A percentile compares a stretch with the other conserved stretches of the same genome.
These are phyloP conservation scores for Rhamnella rubrinervis DNA, from an alignment of 331 rosid species.

Conservation along the genomic window DNA sequence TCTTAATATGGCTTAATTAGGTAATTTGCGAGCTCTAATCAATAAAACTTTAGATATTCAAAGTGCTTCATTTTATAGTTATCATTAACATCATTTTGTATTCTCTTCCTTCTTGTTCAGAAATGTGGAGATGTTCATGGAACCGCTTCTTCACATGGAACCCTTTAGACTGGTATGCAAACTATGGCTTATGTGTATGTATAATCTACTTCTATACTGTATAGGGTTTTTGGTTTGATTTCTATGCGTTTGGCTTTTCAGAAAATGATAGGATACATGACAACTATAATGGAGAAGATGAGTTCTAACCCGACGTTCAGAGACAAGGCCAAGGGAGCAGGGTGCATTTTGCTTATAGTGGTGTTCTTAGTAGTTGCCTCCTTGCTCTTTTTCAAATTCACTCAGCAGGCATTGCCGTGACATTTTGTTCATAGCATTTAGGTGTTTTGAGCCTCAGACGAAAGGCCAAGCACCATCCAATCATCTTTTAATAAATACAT, in stretches of 20 bases:
- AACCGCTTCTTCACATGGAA: constrained; percentile 44
- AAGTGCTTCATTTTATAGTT: neutral
- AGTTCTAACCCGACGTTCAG: constrained; percentile 11
- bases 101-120: constrained; percentile 25
- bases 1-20: neutral
- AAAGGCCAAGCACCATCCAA: too few species aligned
- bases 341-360: constrained; percentile 20
- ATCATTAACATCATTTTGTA: neutral
- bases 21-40: neutral
- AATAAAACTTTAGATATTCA: neutral
- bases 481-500: too few species aligned
- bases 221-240: neutral
- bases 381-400: constrained; percentile 28
- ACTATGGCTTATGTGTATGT: neutral
- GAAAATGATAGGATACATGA: constrained; percentile 32
- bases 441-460: too few species aligned
- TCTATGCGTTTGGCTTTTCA: constrained; percentile 11
- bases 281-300: constrained; percentile 24
- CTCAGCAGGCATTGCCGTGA: neutral
- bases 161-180: constrained; percentile 50
- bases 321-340: constrained; percentile 14
- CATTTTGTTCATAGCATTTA: neutral
- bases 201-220: neutral
- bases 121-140: constrained; percentile 55
- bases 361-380: constrained; percentile 23